These are phyloP conservation scores for Phytopythium ostracodes DNA, from an alignment of 352 stramenopile genomes.

Conservation along the genomic window DNA sequence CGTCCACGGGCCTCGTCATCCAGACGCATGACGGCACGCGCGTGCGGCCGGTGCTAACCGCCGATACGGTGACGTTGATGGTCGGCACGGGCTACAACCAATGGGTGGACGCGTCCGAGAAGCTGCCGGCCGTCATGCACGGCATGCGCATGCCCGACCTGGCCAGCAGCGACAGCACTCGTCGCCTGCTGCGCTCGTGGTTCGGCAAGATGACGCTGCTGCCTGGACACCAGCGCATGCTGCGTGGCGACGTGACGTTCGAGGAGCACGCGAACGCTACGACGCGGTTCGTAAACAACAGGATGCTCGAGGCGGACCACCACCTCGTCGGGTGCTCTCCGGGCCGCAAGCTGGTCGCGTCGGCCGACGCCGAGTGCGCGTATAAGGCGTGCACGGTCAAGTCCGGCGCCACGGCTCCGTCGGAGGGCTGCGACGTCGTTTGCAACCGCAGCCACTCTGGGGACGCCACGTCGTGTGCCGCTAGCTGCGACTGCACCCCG, in stretches of 20 bases:
- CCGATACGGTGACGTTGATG: conserved; percentile 55
- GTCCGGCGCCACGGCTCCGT: conserved; percentile 15
- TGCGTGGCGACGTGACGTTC: conserved; percentile 37
- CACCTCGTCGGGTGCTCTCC: conserved; percentile 36
- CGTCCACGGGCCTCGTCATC: conserved; percentile 53
- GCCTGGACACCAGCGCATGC: conserved; percentile 49
- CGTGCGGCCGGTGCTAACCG: conserved; percentile 44
- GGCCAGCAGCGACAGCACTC: conserved; percentile 15
- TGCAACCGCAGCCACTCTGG: conserved; percentile 37
- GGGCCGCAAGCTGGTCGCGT: conserved; percentile 31
- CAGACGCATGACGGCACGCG: conserved; percentile 31
- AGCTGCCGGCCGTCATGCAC: conserved; percentile 50
- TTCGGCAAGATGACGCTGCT: conserved; percentile 67
- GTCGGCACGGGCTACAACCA: conserved; percentile 49
- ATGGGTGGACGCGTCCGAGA: conserved; percentile 43
- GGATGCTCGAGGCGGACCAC: conserved; percentile 16
- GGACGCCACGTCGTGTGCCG: conserved; percentile 16
- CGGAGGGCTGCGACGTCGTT: conserved; percentile 24
- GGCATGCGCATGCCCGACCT: conserved; percentile 48
- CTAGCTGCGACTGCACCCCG: conserved; percentile 22
- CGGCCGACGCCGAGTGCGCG: conserved; percentile 24
- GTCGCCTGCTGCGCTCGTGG: conserved; percentile 43
- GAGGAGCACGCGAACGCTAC: conserved; percentile 28
- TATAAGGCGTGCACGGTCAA: conserved; percentile 29
- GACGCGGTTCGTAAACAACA: conserved; percentile 27